A percentile compares a stretch with the other conserved stretches of the same genome.
These are phyloP conservation scores for Dictyostelium citrinum DNA, from an alignment of 78 protist genomes.

Conservation along the genomic window DNA sequence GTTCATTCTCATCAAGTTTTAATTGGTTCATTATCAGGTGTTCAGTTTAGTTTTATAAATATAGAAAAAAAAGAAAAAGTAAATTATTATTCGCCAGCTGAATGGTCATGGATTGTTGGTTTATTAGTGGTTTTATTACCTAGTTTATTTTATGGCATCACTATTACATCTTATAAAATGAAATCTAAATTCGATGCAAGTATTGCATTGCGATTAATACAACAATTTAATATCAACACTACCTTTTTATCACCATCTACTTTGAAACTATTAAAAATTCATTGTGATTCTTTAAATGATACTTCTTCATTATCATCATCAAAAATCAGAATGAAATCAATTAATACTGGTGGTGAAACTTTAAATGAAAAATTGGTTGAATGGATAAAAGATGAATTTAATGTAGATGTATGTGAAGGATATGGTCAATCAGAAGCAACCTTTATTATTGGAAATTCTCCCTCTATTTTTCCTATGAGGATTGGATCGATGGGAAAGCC, in stretches of 20 bases:
- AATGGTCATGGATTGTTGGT: conserved; percentile 66
- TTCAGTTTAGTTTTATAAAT: conserved; percentile 11
- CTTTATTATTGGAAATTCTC: conserved; percentile 6
- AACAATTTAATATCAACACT: background rate
- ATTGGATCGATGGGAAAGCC: conserved; percentile 39
- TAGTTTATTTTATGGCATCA: conserved; percentile 28
- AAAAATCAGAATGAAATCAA: background rate
- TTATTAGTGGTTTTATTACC: conserved; percentile 25
- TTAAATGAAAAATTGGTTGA: conserved; percentile 16
- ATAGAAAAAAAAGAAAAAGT: background rate
- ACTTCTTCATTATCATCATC: too few relatives aligned
- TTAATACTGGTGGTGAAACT: background rate
- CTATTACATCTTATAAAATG: conserved; percentile 21
- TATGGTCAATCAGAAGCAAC: conserved; percentile 61
- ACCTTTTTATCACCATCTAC: background rate
- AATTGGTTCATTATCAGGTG: conserved; percentile 46
- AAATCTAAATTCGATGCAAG: conserved; percentile 12
- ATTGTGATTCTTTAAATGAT: background rate
- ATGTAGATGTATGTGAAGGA: conserved; percentile 5
- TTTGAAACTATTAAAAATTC: background rate
- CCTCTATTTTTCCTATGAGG: background rate
- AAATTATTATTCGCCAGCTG: conserved; percentile 48
- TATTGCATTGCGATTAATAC: background rate
- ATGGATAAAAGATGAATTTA: background rate
- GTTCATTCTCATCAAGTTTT: conserved; percentile 40